phyloP scores from a whole-genome alignment of 768 basidiomycete genomes.

The Naganishia vaughanmartiniae region DNA sequence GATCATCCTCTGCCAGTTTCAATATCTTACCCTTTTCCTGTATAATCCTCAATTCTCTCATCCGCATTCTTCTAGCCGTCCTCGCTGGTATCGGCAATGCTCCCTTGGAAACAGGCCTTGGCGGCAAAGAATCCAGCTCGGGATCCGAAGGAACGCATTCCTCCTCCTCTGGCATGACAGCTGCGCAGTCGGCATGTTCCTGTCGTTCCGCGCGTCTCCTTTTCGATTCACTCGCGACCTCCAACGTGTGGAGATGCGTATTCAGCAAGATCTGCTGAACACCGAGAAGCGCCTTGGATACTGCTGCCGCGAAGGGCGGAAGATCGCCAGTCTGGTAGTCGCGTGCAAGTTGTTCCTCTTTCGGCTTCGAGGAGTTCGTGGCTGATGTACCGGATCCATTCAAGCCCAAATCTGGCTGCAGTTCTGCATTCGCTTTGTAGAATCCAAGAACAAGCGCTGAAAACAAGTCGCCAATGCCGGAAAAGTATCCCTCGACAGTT shows the following conservation, averaged over 20 bases:
- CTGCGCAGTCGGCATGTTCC: constrained; percentile 56
- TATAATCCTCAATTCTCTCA: constrained; percentile 78
- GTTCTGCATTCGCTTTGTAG: constrained; percentile 53
- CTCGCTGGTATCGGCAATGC: constrained; percentile 52
- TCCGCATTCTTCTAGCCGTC: constrained; percentile 62
- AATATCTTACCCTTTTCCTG: constrained; percentile 69
- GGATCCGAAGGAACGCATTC: constrained; percentile 69
- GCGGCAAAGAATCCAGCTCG: constrained; percentile 61
- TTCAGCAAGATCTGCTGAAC: constrained; percentile 48
- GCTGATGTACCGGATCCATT: not conserved
- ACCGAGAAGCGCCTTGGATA: constrained; percentile 41
- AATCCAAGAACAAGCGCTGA: constrained; percentile 85
- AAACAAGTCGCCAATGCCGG: constrained; percentile 95
- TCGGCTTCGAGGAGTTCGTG: not conserved
- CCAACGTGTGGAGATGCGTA: constrained; percentile 40
- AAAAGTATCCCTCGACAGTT: constrained; percentile 83
- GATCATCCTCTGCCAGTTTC: constrained; percentile 32
- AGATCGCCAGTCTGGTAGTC: constrained; percentile 43
- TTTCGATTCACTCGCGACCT: constrained; percentile 12
- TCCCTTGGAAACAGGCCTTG: constrained; percentile 59
- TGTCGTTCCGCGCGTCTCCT: constrained; percentile 55
- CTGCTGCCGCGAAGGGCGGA: constrained; percentile 40
- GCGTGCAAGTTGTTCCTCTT: constrained; percentile 11
- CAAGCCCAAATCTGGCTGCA: not conserved
- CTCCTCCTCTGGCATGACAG: constrained; percentile 57